Base-by-base conservation (phyloP, 2,329 filamentous ascomycete genomes). In the Clarireedia monteithiana region DNA sequence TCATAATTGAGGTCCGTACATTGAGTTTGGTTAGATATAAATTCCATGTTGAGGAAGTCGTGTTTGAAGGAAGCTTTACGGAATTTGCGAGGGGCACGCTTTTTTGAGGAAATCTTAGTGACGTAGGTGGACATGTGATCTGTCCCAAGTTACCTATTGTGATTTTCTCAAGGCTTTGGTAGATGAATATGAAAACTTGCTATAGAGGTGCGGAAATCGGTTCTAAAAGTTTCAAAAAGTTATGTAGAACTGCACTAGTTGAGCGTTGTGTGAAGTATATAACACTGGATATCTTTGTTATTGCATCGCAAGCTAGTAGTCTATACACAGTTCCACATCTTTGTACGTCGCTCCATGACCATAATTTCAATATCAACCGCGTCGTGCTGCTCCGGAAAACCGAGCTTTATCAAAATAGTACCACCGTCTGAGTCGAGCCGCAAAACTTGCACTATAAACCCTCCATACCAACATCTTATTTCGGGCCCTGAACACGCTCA, bases 401-500 rank as follows among this genome's bases (percentile, higher is more conserved):
- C 20, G n/a, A 34, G 30, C 30, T 34, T 46, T 27, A 14, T n/a
- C n/a, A 40, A 24, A 30, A 20, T 9, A 20, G 38, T 15, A 17
- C 26, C 7, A 20, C 4, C 2, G 14, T 44, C 46, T 9, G 34
- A 20, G 34, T 48, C 26, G 55, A 47, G 27, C 34, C 23, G 44
- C 26, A 27, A 36, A 20, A 14, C 17, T 34, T 7, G 12, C 9
- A 5, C 27, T 12, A 24, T 30, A 24, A 27, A 50, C 20, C 5
- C 53, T 39, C 27, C 10, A 20, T 36, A 20, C n/a, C 27, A 10
- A 6, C 23, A 46, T 36, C 51, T 58, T 65, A 65, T 63, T 69
- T 61, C 30, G 68, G 65, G 30, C 64, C 60, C 57, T 68, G 64
- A 52, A 69, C 65, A 55, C 68, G 66, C 15, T 68, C 62, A 39